These are phyloP conservation scores for Furcasterigmium furcatum DNA, from an alignment of 2,329 filamentous ascomycete genomes.

Conservation along the genomic window DNA sequence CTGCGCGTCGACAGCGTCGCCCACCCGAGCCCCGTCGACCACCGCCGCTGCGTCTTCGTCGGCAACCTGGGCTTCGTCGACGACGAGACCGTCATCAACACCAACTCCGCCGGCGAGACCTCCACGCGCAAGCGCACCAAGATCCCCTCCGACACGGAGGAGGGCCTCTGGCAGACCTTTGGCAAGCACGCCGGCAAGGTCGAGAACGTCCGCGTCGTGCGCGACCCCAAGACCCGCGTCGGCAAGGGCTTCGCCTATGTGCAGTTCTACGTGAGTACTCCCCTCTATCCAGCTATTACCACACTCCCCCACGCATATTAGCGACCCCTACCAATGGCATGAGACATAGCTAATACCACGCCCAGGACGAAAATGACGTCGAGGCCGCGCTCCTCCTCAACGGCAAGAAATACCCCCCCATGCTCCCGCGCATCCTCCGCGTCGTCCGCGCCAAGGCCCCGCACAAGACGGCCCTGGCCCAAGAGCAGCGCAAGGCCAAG, in stretches of 20 bases:
- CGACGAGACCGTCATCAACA: slow-evolving; percentile 72
- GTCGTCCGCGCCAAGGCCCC: slow-evolving; percentile 82
- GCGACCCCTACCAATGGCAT: too few species aligned
- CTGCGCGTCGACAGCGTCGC: slow-evolving; percentile 88
- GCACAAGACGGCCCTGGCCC: slow-evolving; percentile 53
- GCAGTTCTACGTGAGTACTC: slow-evolving; percentile 69
- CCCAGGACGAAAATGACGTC: slow-evolving; percentile 75
- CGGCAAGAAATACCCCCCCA: slow-evolving; percentile 88
- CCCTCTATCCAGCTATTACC: not conserved
- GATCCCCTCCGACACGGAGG: slow-evolving; percentile 80
- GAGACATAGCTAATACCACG: too few species aligned
- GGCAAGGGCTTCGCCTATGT: slow-evolving; percentile 98
- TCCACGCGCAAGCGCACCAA: slow-evolving; percentile 72
- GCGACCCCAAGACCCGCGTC: slow-evolving; percentile 85
- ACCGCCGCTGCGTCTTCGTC: slow-evolving; percentile 90
- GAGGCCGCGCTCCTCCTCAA: slow-evolving; percentile 87
- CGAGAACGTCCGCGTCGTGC: slow-evolving; percentile 88
- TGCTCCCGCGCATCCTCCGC: slow-evolving; percentile 85
- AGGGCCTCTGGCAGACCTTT: slow-evolving; percentile 87
- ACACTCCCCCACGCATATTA: too few species aligned
- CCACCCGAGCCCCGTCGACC: slow-evolving; percentile 77
- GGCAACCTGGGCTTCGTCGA: slow-evolving; percentile 96
- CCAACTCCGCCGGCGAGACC: slow-evolving; percentile 61
- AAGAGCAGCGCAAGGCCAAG: slow-evolving; percentile 41
- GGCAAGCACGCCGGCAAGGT: slow-evolving; percentile 71